Base-by-base conservation (phyloP, 192 early-diverging fungal genomes). In the Dimargaris cristalligena region DNA sequence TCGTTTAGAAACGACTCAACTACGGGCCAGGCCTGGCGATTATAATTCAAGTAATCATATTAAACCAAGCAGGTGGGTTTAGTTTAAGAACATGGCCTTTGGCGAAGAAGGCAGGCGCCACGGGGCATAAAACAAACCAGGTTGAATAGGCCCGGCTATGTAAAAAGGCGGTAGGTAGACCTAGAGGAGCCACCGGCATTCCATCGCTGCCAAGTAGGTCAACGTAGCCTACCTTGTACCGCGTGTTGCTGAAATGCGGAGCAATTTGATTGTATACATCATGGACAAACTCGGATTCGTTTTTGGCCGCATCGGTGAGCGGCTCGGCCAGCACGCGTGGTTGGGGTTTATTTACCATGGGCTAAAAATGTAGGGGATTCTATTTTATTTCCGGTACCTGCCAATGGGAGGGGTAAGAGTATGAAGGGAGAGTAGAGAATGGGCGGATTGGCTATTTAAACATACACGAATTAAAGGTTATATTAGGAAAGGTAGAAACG, bases 211-310 rank as follows among this genome's bases (percentile, higher is more conserved):
- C n/a, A n/a, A n/a, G n/a, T n/a, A n/a, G n/a, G n/a, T n/a, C n/a
- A n/a, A n/a, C n/a, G 13, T 35, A 44, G 28, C 45, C 18, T 64
- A 85, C 75, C 67, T 98, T 98, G 79, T 94, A 95, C 30, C 94
- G 81, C 2, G 94, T 98, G 61, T 83, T 81, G 64, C 85, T 88
- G 63, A 98, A 98, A 67, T 98, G 94, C 23, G 73, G 61, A 0
- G 94, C 94, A 59, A 98, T 98, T 14, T 76, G 70, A 66, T 98
- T 76, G 68, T 98, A 98, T 0, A 98, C 94, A 20, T 74, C 63
- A 66, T 95, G 92, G 41, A 98, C 94, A 60, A 91, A 83, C 54
- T 77, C 63, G 63, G 82, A 67, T 67, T 96, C 92, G 52, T 84
- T 78, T 22, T 56, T 66, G n/a, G 64, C 25, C 29, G 32, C 26